Evolutionary conservation across 1,284 basidiomycete species (phyloP).

Genomic region (Ganoderma meredithae): DNA sequence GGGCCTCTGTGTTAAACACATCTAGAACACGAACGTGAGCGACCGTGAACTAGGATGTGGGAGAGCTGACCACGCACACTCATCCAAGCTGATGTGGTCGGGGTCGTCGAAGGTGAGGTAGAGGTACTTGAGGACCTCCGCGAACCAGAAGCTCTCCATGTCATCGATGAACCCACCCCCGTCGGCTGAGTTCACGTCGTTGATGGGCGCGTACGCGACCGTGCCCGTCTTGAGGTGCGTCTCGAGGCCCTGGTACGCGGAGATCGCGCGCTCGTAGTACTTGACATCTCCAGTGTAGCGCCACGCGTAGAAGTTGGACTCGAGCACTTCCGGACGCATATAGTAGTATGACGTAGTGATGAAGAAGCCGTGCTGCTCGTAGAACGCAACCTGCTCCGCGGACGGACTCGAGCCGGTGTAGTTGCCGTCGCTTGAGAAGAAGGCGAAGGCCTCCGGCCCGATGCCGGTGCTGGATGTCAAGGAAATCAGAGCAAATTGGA

Average conservation of each 20-base stretch:
- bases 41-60: neutral
- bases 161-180: constrained; percentile 59
- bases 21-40: constrained; percentile 43
- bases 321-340: constrained; percentile 75
- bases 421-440: constrained; percentile 61
- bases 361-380: constrained; percentile 69
- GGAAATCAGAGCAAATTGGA: neutral
- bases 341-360: constrained; percentile 54
- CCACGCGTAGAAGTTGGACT: constrained; percentile 82
- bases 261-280: constrained; percentile 48
- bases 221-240: constrained; percentile 51
- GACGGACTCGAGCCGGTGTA: constrained; percentile 55
- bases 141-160: constrained; percentile 81
- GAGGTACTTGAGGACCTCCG: constrained; percentile 78
- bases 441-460: constrained; percentile 73
- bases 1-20: constrained; percentile 79
- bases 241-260: constrained; percentile 46
- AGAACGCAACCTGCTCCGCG: constrained; percentile 55
- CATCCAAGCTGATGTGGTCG: constrained; percentile 63
- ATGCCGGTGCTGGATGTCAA: constrained; percentile 64
- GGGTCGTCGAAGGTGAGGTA: constrained; percentile 81
- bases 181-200: constrained; percentile 54
- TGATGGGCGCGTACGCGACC: constrained; percentile 50
- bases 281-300: constrained; percentile 65
- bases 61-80: constrained; percentile 53